Base-by-base conservation (phyloP, 768 basidiomycete genomes). In the Kwoniella shandongensis region DNA sequence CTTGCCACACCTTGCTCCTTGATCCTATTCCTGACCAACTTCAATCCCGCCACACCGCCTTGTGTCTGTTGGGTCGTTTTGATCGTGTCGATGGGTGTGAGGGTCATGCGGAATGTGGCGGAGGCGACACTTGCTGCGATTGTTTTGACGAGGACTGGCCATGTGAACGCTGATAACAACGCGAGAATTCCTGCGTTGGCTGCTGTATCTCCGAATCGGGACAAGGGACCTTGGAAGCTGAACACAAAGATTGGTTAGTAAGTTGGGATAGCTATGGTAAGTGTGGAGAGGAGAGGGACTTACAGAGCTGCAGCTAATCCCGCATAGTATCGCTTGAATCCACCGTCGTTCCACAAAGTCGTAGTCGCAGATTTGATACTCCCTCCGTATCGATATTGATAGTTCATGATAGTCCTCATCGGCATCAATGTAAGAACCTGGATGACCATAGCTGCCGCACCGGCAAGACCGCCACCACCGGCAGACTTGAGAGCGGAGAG, bases 371-470 rank as follows among this genome's bases (percentile, higher is more conserved):
- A 77, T 0, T 84, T 84, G 5, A 85, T 85, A 1, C 84, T 82
- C 1, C 86, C 87, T n/a, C 92, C 92, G 71, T 85, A 92, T 51
- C 79, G 63, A 69, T 92, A 91, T 78, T 92, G 91, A 72, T 89
- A 96, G 80, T 97, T 98, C 94, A 98, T 97, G 53, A 92, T 82
- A 2, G 93, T 96, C n/a, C 91, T 84, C n/a, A 94, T 77, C 4
- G 91, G 91, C 91, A 96, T 96, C 57, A 94, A 82, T 0, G 86
- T 84, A 48, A 96, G 75, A 17, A 98, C 94, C 73, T 97, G 94
- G 4, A 97, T 79, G 3, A 97, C 83, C 94, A 97, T 98, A 0
- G 93, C 93, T 83, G 68, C 51, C 15, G 91, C 89, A 44, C 92
- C 93, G 63, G 88, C 91, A 46, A 93, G 77, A 3, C 92, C 93